phyloP scores from a whole-genome alignment of 805 yeast species.

The Candida nitratophila region DNA sequence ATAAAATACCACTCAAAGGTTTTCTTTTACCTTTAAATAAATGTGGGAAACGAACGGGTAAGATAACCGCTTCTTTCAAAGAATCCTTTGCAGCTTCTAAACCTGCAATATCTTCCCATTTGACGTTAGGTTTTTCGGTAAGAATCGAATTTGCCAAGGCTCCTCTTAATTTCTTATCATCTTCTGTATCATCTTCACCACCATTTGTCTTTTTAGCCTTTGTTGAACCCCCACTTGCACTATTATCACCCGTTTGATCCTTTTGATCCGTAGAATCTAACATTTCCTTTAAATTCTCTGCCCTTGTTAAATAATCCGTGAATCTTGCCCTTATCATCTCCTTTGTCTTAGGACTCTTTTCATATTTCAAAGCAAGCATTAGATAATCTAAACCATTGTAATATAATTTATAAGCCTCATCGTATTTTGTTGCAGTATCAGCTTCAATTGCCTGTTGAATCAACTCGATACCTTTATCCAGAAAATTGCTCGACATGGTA shows the following conservation, averaged over 20 bases:
- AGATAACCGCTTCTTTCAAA: slow-evolving; percentile 90
- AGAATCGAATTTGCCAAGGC: slow-evolving; percentile 90
- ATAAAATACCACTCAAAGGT: slow-evolving; percentile 83
- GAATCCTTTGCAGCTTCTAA: slow-evolving; percentile 94
- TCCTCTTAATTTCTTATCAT: slow-evolving; percentile 81
- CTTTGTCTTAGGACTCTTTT: slow-evolving; percentile 83
- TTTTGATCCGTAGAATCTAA: slow-evolving; percentile 53
- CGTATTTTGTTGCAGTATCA: slow-evolving; percentile 82
- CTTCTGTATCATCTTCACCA: slow-evolving; percentile 65
- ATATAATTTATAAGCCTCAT: slow-evolving; percentile 89
- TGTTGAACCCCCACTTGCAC: slow-evolving; percentile 51
- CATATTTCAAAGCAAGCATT: slow-evolving; percentile 93
- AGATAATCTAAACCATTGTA: slow-evolving; percentile 90
- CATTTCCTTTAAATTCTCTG: slow-evolving; percentile 89
- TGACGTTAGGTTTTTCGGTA: slow-evolving; percentile 85
- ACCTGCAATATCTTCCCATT: slow-evolving; percentile 96
- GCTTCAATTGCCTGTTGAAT: slow-evolving; percentile 94
- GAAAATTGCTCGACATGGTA: slow-evolving; percentile 47
- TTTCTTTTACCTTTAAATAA: slow-evolving; percentile 89
- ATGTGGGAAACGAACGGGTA: slow-evolving; percentile 95
- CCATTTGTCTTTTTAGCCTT: slow-evolving; percentile 41
- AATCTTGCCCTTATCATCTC: slow-evolving; percentile 84
- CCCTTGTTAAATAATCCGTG: slow-evolving; percentile 85
- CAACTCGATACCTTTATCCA: slow-evolving; percentile 89
- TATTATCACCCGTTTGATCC: slow-evolving; percentile 41